phyloP scores from a whole-genome alignment of 768 basidiomycete species.

The Phylloporus sp. region DNA sequence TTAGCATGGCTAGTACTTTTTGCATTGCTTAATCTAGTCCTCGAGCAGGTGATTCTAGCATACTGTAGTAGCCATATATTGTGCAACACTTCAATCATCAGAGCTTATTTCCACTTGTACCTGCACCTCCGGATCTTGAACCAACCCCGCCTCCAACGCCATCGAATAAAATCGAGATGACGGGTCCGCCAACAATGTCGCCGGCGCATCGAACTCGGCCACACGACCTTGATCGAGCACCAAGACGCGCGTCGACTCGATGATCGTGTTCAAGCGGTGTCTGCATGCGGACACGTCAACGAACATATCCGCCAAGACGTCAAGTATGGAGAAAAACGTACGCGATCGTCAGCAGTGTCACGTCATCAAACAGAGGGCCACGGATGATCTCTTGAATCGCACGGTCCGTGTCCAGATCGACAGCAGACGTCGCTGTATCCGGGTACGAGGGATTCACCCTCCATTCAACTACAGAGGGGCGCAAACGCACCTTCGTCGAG shows the following conservation, averaged over 20 bases:
- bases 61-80: no score
- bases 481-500: slow-evolving; percentile 72
- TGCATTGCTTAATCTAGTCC: no score
- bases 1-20: no score
- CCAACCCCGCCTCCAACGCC: slow-evolving; percentile 57
- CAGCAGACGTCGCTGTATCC: slow-evolving; percentile 75
- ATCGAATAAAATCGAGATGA: slow-evolving; percentile 55
- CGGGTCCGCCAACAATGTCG: slow-evolving; percentile 49
- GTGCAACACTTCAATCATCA: no score
- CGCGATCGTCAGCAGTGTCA: slow-evolving; percentile 85
- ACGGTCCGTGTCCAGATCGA: slow-evolving; percentile 83
- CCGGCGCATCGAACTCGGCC: slow-evolving; percentile 71
- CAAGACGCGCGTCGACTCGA: slow-evolving; percentile 72
- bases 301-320: no score
- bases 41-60: no score
- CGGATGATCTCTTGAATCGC: slow-evolving; percentile 84
- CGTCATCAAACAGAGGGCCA: slow-evolving; percentile 67
- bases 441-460: no score
- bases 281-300: no score
- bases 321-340: no score
- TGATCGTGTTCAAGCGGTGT: slow-evolving; percentile 76
- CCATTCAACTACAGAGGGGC: no score
- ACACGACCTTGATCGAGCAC: slow-evolving; percentile 77
- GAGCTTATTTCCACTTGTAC: no score
- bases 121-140: no score